A percentile compares a stretch with the other conserved stretches of the same genome.
These are phyloP conservation scores for Inga laurina DNA, from an alignment of 306 rosid species.

Conservation along the genomic window DNA sequence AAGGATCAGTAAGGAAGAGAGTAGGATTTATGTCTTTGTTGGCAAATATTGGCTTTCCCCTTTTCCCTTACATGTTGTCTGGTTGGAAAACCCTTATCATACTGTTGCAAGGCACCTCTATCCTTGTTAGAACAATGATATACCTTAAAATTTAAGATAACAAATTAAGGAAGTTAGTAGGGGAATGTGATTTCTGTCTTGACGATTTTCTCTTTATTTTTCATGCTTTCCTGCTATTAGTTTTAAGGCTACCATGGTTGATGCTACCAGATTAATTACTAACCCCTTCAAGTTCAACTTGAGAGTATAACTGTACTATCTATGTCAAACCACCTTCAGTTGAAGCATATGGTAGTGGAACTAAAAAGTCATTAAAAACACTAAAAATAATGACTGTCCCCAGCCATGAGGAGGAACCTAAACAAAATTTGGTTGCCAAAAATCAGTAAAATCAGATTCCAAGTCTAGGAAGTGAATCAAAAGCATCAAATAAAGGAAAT, in stretches of 20 bases:
- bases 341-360: conserved; percentile 48
- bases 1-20: conserved; percentile 82
- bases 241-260: background rate
- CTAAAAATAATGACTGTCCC: conserved; percentile 47
- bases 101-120: too few relatives aligned
- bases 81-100: too few relatives aligned
- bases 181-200: background rate
- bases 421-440: conserved; percentile 38
- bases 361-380: conserved; percentile 59
- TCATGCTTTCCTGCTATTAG: background rate
- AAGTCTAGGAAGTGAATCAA: conserved; percentile 43
- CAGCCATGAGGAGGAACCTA: conserved; percentile 42
- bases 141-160: background rate
- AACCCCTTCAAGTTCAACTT: background rate
- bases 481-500: conserved; percentile 49
- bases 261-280: background rate
- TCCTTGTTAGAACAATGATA: background rate
- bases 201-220: background rate
- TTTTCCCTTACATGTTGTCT: too few relatives aligned
- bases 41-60: background rate
- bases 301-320: conserved; percentile 27
- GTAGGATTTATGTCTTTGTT: conserved; percentile 78
- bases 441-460: conserved; percentile 45
- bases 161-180: background rate
- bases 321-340: conserved; percentile 84